Evolutionary conservation across 2,329 filamentous ascomycete species (phyloP), one percentile per base, ranked within the genome.

Genomic region (Nothophaeocryptopus gaeumannii): DNA sequence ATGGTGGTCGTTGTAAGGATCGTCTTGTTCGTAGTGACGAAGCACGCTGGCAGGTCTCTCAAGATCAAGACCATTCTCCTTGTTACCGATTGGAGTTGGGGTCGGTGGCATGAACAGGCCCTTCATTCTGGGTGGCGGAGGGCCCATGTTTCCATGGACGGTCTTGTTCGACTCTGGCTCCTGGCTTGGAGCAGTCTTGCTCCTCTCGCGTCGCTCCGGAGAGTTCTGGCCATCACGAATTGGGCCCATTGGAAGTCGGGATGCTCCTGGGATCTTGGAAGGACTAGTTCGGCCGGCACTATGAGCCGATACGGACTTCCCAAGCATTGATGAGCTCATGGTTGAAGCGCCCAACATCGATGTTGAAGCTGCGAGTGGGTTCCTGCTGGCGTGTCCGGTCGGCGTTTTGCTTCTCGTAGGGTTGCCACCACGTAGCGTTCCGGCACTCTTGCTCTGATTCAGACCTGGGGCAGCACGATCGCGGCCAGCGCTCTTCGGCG

Each of bases 51-150:
- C 74, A 59, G 78, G 78, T 37, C 80, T 77, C 14, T 78, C 75
- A 39, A 62, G 59, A 42, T 72, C 72, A 50, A 68, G 70, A n/a
- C 47, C 15, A 47, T 64, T 58, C 50, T 71, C 48, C 68, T 70
- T 56, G 26, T 62, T 58, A 32, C 51, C 53, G 13, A 49, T 55
- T 0, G 65, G 83, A 72, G 70, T 81, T 10, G 70, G 67, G 4
- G 68, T 74, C 4, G 78, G 76, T 39, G 80, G 79, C 8, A 76
- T 70, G 56, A 83, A 82, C 29, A 96, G 77, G 36, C 95, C 89
- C 58, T 92, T 84, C 90, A 97, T 96, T 69, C 90, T 93, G 41
- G 92, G 92, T 10, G 91, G 91, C 58, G 70, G 71, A 47, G 68
- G 72, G 51, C 63, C 68, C 71, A 73, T 75, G 35, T 61, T 57